Base-by-base conservation (phyloP, 805 yeast genomes). In the Saccharomycopsis sp. region DNA sequence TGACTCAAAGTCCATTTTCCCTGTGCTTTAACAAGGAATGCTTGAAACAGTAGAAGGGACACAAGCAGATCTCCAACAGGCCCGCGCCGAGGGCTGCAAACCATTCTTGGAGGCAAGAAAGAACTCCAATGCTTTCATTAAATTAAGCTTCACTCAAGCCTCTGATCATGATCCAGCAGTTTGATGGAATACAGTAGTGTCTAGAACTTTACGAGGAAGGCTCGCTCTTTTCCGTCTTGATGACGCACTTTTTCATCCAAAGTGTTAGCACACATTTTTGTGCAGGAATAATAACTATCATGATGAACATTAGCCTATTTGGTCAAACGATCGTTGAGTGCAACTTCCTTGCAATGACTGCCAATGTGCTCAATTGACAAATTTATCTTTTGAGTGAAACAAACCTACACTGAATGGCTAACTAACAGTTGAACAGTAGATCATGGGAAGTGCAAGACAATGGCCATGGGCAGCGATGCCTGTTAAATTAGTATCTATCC, bases 1-100 rank as follows among this genome's bases (percentile, higher is more conserved):
- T 5, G 18, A 35, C 26, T 35, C 38, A 16, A 35, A 35, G 26
- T 35, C 30, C 38, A 35, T 35, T 35, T 5, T 23, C 13, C 13
- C 36, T 13, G 13, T 17, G 20, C 19, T 15, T 33, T 33, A 17
- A 17, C 8, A 15, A 13, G 15, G 10, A 9, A 9, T 30, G 13
- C 13, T 30, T 9, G 10, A n/a, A 10, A n/a, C n/a, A n/a, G n/a
- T n/a, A n/a, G n/a, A n/a, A n/a, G n/a, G n/a, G n/a, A n/a, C n/a
- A n/a, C n/a, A n/a, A n/a, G n/a, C n/a, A n/a, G n/a, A n/a, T n/a
- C n/a, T n/a, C n/a, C n/a, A n/a, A n/a, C n/a, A n/a, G n/a, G n/a
- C n/a, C n/a, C n/a, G n/a, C n/a, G n/a, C n/a, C n/a, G n/a, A n/a
- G n/a, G n/a, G n/a, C n/a, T n/a, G n/a, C n/a, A n/a, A n/a, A n/a